phyloP scores from a whole-genome alignment of 257 asterid genomes.

The Echites panduratus region DNA sequence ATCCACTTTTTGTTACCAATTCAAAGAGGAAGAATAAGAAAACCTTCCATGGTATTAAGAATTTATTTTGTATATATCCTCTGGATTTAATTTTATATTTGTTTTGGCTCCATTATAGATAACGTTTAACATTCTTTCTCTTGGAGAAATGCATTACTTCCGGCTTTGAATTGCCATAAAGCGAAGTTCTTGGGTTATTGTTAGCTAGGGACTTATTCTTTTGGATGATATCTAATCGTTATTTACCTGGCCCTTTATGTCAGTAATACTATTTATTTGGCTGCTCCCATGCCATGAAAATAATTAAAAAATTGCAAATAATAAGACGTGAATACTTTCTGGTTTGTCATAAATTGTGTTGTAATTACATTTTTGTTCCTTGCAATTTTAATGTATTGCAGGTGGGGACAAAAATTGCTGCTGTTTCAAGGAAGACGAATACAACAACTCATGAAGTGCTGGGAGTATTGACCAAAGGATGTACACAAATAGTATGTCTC shows the following conservation, averaged over 20 bases:
- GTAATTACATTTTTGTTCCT: neutral
- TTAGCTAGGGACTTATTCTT: neutral
- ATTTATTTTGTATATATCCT: neutral
- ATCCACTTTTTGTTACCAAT: neutral
- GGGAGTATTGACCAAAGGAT: slow-evolving; percentile 75
- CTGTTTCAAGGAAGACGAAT: slow-evolving; percentile 83
- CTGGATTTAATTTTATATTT: neutral
- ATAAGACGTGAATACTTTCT: neutral
- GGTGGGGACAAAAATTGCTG: slow-evolving; percentile 95
- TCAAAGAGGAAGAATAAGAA: neutral
- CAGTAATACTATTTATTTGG: neutral
- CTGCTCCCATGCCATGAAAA: neutral
- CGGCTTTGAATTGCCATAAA: neutral
- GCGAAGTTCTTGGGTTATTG: neutral
- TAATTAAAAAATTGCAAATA: neutral
- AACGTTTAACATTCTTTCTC: neutral
- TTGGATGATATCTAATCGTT: neutral
- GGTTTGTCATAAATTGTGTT: neutral
- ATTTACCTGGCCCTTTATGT: neutral
- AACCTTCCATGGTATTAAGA: neutral
- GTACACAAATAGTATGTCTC: slow-evolving; percentile 76
- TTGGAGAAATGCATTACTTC: neutral
- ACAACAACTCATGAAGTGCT: slow-evolving; percentile 85
- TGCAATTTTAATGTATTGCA: slow-evolving; percentile 12
- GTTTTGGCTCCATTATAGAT: neutral